These are phyloP conservation scores for Cladosporium sp. DNA, from an alignment of 2,329 filamentous ascomycete genomes.

Conservation along the genomic window DNA sequence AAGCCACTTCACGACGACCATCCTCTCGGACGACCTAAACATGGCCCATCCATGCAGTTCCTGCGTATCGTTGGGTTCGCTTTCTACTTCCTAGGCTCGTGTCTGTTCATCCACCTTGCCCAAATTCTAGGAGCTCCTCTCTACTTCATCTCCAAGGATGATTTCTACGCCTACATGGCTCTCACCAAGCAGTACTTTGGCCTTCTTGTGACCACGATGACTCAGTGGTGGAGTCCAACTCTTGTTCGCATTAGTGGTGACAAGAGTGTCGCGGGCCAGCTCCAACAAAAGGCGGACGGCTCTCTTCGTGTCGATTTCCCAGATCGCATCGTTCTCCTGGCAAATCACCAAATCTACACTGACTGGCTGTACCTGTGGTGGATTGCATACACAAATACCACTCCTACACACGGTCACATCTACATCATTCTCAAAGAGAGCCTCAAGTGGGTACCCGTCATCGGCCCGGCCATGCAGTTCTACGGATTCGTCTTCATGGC, in stretches of 20 bases:
- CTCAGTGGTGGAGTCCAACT: slow-evolving; percentile 80
- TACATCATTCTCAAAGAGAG: slow-evolving; percentile 91
- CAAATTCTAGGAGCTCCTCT: slow-evolving; percentile 73
- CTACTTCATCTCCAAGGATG: slow-evolving; percentile 70
- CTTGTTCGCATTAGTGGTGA: slow-evolving; percentile 80
- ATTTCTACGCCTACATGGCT: slow-evolving; percentile 82
- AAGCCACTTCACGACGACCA: slow-evolving; percentile 24
- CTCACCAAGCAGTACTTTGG: slow-evolving; percentile 84
- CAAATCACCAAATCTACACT: slow-evolving; percentile 75
- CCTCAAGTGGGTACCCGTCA: slow-evolving; percentile 76
- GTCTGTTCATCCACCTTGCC: slow-evolving; percentile 56
- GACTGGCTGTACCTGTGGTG: slow-evolving; percentile 96
- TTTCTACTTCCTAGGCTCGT: slow-evolving; percentile 48
- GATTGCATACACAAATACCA: slow-evolving; percentile 70
- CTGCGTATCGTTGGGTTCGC: slow-evolving; percentile 47
- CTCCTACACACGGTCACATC: slow-evolving; percentile 75
- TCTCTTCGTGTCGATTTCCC: slow-evolving; percentile 75
- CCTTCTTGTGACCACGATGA: slow-evolving; percentile 73
- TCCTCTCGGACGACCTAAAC: slow-evolving; percentile 40
- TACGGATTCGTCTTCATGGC: slow-evolving; percentile 91
- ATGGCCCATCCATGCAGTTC: slow-evolving; percentile 44
- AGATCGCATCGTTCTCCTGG: slow-evolving; percentile 75
- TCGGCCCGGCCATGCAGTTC: slow-evolving; percentile 81
- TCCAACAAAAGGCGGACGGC: slow-evolving; percentile 67
- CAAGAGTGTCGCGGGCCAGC: slow-evolving; percentile 72